Conservation (phyloP, 805 yeast genomes). For the Jamesozyma lodderae region DNA sequence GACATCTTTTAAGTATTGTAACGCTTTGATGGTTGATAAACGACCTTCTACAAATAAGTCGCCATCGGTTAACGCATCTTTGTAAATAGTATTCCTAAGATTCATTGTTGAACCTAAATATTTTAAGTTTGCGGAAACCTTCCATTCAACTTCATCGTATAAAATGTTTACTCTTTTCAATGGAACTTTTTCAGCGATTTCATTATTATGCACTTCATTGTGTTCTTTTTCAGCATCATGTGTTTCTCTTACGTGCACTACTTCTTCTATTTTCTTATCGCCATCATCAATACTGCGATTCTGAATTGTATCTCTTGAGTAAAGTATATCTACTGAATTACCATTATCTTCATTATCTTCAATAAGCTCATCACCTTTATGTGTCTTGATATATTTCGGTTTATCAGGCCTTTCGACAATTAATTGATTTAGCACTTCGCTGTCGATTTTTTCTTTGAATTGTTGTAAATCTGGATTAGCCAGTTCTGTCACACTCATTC, state of each 20-base stretch:
- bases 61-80: constrained; percentile 28
- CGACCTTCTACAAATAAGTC: constrained; percentile 29
- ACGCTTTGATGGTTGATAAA: constrained; percentile 20
- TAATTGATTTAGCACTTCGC: constrained; percentile 57
- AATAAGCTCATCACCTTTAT: constrained; percentile 79
- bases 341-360: constrained; percentile 39
- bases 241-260: not conserved
- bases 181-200: not conserved
- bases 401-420: constrained; percentile 52
- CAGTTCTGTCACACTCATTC: constrained; percentile 64
- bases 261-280: not conserved
- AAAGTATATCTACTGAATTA: constrained; percentile 22
- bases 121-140: constrained; percentile 9
- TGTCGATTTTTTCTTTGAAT: constrained; percentile 62
- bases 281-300: constrained; percentile 3
- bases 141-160: constrained; percentile 11
- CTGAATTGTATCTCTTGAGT: constrained; percentile 18
- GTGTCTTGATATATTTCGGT: constrained; percentile 69
- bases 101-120: constrained; percentile 15
- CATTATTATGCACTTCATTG: not conserved
- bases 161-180: constrained; percentile 4
- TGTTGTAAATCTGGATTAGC: constrained; percentile 64
- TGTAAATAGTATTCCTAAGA: constrained; percentile 7
- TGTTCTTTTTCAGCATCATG: not conserved
- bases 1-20: constrained; percentile 17